These are phyloP conservation scores for Helicocarpus griseus DNA, from an alignment of 2,329 filamentous ascomycete genomes.

Conservation along the genomic window DNA sequence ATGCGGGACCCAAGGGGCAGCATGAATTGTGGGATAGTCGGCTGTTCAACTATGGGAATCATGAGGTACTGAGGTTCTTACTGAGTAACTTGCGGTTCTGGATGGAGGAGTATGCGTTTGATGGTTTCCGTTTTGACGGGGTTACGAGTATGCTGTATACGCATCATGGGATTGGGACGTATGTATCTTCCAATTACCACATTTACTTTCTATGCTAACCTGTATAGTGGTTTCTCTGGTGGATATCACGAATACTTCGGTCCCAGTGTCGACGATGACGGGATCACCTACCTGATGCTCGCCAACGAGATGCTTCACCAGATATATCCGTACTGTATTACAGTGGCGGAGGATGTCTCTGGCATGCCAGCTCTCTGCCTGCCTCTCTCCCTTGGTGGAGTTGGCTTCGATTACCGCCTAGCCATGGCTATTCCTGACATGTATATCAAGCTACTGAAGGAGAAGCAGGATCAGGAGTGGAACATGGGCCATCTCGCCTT, in stretches of 20 bases:
- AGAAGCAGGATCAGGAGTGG: constrained; percentile 84
- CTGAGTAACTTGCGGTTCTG: constrained; percentile 94
- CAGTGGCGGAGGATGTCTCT: constrained; percentile 92
- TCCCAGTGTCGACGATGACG: constrained; percentile 78
- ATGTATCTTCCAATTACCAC: constrained; percentile 33
- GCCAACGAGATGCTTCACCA: constrained; percentile 92
- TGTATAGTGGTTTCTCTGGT: constrained; percentile 74
- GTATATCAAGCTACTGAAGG: constrained; percentile 98
- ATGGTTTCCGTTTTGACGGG: constrained; percentile 95
- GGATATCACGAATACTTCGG: constrained; percentile 99
- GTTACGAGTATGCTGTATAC: constrained; percentile 97
- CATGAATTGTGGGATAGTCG: constrained; percentile 96
- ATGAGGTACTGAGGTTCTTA: constrained; percentile 92
- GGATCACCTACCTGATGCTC: constrained; percentile 87
- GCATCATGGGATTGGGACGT: constrained; percentile 96
- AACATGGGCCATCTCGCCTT: constrained; percentile 76
- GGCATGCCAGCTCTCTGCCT: constrained; percentile 97
- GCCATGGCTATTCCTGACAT: constrained; percentile 97
- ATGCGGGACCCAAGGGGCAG: constrained; percentile 69
- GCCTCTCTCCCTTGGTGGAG: constrained; percentile 71
- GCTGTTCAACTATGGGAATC: constrained; percentile 91
- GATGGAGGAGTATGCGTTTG: constrained; percentile 98
- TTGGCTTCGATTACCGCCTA: constrained; percentile 94
- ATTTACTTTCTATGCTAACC: constrained; percentile 3
- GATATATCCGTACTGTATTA: constrained; percentile 81